Percentiles rank a stretch among this genome's conserved stretches.
phyloP scores from a whole-genome alignment of 371 early-diverging fungal species.

The Haplosporangium sp. region DNA sequence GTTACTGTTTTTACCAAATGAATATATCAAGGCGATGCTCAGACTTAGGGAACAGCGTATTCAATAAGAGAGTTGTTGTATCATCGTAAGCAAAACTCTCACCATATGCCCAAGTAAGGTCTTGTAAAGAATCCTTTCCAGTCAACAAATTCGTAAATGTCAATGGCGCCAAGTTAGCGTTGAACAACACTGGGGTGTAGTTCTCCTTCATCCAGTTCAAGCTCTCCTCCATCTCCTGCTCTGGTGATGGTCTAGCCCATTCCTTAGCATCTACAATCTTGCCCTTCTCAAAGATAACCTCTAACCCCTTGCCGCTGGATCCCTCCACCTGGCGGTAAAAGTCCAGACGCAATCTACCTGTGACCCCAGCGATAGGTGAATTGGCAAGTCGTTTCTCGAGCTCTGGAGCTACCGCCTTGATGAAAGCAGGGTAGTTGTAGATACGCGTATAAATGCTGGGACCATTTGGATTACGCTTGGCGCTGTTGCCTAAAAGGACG shows the following conservation, averaged over 20 bases:
- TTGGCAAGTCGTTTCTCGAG: slow-evolving; percentile 35
- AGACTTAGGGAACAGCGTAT: not conserved
- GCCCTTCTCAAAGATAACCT: slow-evolving; percentile 25
- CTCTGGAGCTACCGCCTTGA: slow-evolving; percentile 1
- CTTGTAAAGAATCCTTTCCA: not conserved
- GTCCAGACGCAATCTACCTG: slow-evolving; percentile 21
- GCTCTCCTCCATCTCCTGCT: slow-evolving; percentile 12
- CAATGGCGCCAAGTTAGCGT: not conserved
- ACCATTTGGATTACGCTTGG: not conserved
- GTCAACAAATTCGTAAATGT: not conserved
- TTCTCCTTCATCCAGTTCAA: not conserved
- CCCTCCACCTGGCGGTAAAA: slow-evolving; percentile 49
- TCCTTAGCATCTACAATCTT: slow-evolving; percentile 19
- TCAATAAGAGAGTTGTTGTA: not conserved
- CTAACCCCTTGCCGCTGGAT: slow-evolving; percentile 26
- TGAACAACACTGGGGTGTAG: slow-evolving; percentile 2
- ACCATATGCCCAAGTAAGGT: not conserved
- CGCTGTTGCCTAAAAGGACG: slow-evolving; percentile 3
- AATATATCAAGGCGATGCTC: not conserved
- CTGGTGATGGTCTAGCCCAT: slow-evolving; percentile 20
- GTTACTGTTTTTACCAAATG: not conserved
- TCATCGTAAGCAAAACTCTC: not conserved
- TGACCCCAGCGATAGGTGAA: slow-evolving; percentile 14
- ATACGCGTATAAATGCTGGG: slow-evolving; percentile 23
- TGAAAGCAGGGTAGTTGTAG: not conserved